Base-by-base conservation (phyloP, 139 green algal genomes). In the Chlorokybus atmophyticus region DNA sequence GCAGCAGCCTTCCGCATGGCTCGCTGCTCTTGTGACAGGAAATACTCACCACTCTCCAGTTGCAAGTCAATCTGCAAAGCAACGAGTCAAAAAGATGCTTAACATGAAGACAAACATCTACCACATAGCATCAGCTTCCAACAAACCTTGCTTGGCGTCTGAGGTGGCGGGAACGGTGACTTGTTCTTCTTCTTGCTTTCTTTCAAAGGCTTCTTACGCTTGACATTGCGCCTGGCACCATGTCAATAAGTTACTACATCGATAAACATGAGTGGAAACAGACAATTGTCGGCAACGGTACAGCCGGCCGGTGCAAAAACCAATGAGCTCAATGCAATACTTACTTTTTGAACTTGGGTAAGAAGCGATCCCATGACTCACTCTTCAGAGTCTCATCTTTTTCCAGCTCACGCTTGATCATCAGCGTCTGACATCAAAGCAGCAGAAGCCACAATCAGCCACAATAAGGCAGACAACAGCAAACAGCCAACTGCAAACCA, bases 391-490 rank as follows among this genome's bases (percentile, higher is more conserved):
- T 68, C 0, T 83, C 83, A 57, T 96, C 87, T 70, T 96, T 97
- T 4, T 84, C 87, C 42, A 98, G 79, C 73, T 98, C 91, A 0
- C 89, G 66, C 77, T 95, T 95, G 70, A 98, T 96, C 91, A 98
- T 98, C 19, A 98, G 76, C 35, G 79, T 47, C 61, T 69, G 61
- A 27, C 47, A 54, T 39, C 47, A 54, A 54, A 39, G 8, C 24
- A n/a, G n/a, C n/a, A n/a, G n/a, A n/a, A n/a, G n/a, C n/a, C n/a
- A n/a, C n/a, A n/a, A n/a, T n/a, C n/a, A n/a, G n/a, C n/a, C n/a
- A n/a, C n/a, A n/a, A n/a, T n/a, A n/a, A n/a, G n/a, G n/a, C n/a
- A n/a, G n/a, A n/a, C n/a, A n/a, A n/a, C n/a, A n/a, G n/a, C n/a
- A n/a, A n/a, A n/a, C n/a, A n/a, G n/a, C n/a, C n/a, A n/a, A n/a